Base-by-base conservation (phyloP, 805 yeast genomes). In the Lipomyces sp. region DNA sequence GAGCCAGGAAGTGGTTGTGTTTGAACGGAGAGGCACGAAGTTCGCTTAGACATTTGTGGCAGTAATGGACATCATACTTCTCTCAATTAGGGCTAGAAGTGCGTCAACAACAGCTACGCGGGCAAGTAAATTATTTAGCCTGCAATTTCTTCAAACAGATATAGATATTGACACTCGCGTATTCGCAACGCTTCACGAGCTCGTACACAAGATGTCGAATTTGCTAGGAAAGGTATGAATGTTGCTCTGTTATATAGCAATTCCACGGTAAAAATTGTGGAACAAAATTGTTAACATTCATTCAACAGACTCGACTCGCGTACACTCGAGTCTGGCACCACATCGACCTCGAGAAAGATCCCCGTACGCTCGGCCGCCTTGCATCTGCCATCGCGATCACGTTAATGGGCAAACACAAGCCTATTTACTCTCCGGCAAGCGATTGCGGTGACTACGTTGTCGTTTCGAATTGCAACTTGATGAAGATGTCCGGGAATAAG, bases 391-490 rank as follows among this genome's bases (percentile, higher is more conserved):
- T 95, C 64, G 98, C 99, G 33, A 82, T 87, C 37, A 87, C 95
- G 0, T 83, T 95, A 53, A 92, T 90, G 79, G 99, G 99, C n/a
- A 95, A 95, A 78, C 98, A 95, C 80, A 95, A 95, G 81, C 99
- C 99, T 3, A 85, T 92, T 0, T 89, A 80, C 71, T 91, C 92
- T 74, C 86, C 85, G 35, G 84, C 89, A 10, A 64, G 89, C 76
- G 99, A 95, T 79, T 86, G 88, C 70, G 99, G 99, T 13, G 99
- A 95, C 78, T 95, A 93, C 75, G 98, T 95, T 11, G 98, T 95
- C 11, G 97, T 94, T 1, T 90, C 98, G 13, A 96, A 95, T 80
- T 92, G 97, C 75, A 84, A 90, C 65, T 86, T 86, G 71, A 77
- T 95, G 74, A 87, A 87, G 72, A 82, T 89, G n/a, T 87, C 97